Evolutionary conservation across 2,329 filamentous ascomycete species (phyloP).

Genomic region (Teratosphaeria gauchensis): DNA sequence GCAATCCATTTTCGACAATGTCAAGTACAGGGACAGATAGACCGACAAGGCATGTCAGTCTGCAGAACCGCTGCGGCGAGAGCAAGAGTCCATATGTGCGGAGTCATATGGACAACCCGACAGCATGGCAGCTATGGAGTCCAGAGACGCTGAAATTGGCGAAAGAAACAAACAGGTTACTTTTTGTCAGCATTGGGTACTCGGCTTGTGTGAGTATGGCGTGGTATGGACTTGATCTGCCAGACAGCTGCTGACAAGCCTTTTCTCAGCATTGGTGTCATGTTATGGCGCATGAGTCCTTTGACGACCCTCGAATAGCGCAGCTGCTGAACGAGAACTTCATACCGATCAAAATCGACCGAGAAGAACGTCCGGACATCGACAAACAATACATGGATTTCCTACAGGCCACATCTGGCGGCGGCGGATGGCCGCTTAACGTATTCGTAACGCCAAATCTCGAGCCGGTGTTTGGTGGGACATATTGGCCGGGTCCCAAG

Average conservation of each 20-base stretch:
- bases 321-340: constrained; percentile 76
- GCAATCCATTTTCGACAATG: constrained; percentile 8
- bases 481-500: constrained; percentile 83
- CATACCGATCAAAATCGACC: constrained; percentile 84
- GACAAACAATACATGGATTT: constrained; percentile 99
- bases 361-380: constrained; percentile 87
- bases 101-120: constrained; percentile 67
- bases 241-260: background rate
- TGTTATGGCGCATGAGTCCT: constrained; percentile 88
- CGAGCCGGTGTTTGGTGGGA: constrained; percentile 89
- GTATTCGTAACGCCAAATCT: constrained; percentile 92
- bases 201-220: constrained; percentile 53
- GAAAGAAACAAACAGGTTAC: constrained; percentile 70
- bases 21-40: constrained; percentile 1
- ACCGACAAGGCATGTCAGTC: constrained; percentile 13
- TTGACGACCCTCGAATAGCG: constrained; percentile 73
- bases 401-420: constrained; percentile 81
- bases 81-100: constrained; percentile 61
- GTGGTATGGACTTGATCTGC: too few species aligned
- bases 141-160: constrained; percentile 67
- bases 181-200: constrained; percentile 93
- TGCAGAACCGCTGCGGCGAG: constrained; percentile 47
- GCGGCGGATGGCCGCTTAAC: constrained; percentile 89
- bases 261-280: constrained; percentile 61
- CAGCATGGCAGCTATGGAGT: constrained; percentile 86